phyloP scores from a whole-genome alignment of 345 rosid genomes.

The Clausena lansium region DNA sequence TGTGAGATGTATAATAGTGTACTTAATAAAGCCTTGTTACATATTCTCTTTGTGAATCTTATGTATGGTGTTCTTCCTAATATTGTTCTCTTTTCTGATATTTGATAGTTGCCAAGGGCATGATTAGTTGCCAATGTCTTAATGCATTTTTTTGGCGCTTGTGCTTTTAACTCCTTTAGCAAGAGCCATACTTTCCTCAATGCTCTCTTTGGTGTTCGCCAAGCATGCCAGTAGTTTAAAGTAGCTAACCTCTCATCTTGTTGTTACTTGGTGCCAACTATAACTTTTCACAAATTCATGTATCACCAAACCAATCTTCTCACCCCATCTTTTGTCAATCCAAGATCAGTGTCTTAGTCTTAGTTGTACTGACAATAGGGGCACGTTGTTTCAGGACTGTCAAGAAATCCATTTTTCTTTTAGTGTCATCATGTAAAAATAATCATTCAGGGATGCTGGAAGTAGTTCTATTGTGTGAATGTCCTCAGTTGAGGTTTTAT shows the following conservation, averaged over 20 bases:
- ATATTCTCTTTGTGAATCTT: not conserved
- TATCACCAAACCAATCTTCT: not conserved
- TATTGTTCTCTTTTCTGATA: not conserved
- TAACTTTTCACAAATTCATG: not conserved
- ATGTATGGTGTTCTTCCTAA: not conserved
- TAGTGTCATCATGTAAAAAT: too few relatives aligned
- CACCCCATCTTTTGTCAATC: not conserved
- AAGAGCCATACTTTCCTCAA: not conserved
- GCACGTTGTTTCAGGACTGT: not conserved
- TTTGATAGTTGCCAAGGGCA: not conserved
- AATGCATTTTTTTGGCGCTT: too few relatives aligned
- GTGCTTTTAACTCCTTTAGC: not conserved
- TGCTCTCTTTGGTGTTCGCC: not conserved
- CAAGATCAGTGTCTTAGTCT: not conserved
- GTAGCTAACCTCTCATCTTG: not conserved
- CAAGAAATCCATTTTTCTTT: not conserved
- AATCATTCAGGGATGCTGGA: not conserved
- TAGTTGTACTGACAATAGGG: not conserved
- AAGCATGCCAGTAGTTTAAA: not conserved
- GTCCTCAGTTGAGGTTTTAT: not conserved
- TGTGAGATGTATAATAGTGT: not conserved
- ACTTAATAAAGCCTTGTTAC: not conserved
- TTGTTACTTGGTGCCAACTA: not conserved
- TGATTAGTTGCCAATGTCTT: not conserved
- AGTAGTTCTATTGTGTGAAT: not conserved